Evolutionary conservation across 257 asterid genomes (phyloP).

Genomic region (Primulina tabacum): DNA sequence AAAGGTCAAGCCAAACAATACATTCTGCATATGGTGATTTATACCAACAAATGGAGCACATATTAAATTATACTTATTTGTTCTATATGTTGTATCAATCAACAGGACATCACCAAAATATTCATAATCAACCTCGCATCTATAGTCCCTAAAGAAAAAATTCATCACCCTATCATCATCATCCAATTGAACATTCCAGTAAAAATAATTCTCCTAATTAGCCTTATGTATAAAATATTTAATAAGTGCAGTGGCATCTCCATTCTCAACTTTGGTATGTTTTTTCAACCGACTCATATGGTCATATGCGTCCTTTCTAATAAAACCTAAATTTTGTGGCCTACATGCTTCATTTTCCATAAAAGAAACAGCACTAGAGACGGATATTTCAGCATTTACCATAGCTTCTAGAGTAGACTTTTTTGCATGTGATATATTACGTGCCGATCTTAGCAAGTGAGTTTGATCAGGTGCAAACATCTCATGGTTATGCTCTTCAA

Average conservation of each 20-base stretch:
- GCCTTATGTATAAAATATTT: not conserved
- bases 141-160: not conserved
- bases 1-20: slow-evolving; percentile 4
- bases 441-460: no score
- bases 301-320: not conserved
- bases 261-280: not conserved
- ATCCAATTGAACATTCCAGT: not conserved
- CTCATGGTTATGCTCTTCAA: no score
- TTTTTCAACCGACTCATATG: not conserved
- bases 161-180: not conserved
- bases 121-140: slow-evolving; percentile 2
- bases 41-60: slow-evolving; percentile 19
- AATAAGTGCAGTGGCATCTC: not conserved
- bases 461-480: not conserved
- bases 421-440: no score
- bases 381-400: not conserved
- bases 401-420: not conserved
- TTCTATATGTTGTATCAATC: slow-evolving; percentile 5
- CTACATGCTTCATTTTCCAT: not conserved
- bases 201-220: not conserved
- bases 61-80: slow-evolving; percentile 16
- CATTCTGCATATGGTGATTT: slow-evolving; percentile 12
- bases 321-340: not conserved
- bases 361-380: not conserved
- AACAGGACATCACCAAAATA: slow-evolving; percentile 17